A percentile compares a stretch with the other conserved stretches of the same genome.
These are phyloP conservation scores for Scutellaria minor DNA, from an alignment of 257 asterid species.

Conservation along the genomic window DNA sequence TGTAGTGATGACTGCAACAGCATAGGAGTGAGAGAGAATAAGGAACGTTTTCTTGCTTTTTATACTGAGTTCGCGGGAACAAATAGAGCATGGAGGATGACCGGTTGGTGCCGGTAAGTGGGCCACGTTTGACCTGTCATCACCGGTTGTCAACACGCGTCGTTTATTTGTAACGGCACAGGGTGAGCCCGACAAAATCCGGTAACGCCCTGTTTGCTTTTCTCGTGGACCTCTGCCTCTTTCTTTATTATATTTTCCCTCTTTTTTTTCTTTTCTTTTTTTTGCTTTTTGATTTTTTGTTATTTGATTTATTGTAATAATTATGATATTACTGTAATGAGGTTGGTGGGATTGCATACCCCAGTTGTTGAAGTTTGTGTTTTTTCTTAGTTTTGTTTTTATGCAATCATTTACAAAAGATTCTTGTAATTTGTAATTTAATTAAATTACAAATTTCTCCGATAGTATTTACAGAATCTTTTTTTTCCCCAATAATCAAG, in stretches of 20 bases:
- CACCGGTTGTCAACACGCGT: slow-evolving; percentile 45
- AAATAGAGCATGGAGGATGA: slow-evolving; percentile 29
- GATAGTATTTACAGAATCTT: background rate
- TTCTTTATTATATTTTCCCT: background rate
- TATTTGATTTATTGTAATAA: background rate
- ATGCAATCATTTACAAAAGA: background rate
- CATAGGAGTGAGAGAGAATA: background rate
- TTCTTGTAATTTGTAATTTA: slow-evolving; percentile 1
- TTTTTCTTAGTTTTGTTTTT: background rate
- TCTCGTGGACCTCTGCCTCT: background rate
- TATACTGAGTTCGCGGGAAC: slow-evolving; percentile 53
- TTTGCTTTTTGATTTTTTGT: background rate
- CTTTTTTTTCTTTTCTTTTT: too few species aligned
- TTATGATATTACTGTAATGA: background rate
- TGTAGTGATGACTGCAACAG: background rate
- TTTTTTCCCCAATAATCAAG: background rate
- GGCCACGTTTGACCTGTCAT: slow-evolving; percentile 32
- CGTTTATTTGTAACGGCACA: slow-evolving; percentile 27
- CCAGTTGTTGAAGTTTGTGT: too few species aligned
- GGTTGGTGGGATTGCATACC: background rate
- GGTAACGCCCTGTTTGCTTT: slow-evolving; percentile 30
- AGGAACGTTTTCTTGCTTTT: slow-evolving; percentile 24
- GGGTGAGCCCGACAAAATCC: slow-evolving; percentile 34
- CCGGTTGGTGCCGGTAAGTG: slow-evolving; percentile 47
- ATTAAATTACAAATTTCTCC: background rate